Conservation (phyloP, 1,139 yeast genomes). For the Candida buenavistaensis region DNA sequence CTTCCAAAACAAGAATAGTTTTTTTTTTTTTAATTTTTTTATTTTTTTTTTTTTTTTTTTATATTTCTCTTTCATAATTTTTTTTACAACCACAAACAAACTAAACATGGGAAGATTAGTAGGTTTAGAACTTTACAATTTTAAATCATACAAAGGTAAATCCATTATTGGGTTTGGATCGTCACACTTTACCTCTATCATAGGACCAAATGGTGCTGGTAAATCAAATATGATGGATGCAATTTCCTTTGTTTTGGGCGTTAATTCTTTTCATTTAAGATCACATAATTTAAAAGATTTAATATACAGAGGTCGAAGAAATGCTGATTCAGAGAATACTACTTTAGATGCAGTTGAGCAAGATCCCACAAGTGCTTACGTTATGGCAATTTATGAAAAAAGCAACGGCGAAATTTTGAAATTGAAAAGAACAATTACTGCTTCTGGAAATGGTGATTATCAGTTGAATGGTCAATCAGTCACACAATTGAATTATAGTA, state of each 20-base stretch:
- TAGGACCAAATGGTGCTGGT: conserved; percentile 98
- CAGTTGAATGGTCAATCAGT: conserved; percentile 63
- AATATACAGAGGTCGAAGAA: conserved; percentile 68
- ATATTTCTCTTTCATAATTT: background rate
- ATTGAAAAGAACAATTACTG: conserved; percentile 55
- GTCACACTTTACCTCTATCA: conserved; percentile 81
- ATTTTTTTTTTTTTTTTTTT: background rate
- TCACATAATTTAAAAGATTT: conserved; percentile 73
- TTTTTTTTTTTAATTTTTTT: too few relatives aligned
- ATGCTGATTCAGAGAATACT: conserved; percentile 16
- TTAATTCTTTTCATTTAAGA: conserved; percentile 73
- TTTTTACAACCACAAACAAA: background rate
- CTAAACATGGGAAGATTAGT: conserved; percentile 70
- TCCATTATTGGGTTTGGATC: conserved; percentile 80
- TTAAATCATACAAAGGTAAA: conserved; percentile 85
- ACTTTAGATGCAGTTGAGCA: conserved; percentile 19
- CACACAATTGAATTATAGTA: conserved; percentile 64
- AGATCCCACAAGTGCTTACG: conserved; percentile 70
- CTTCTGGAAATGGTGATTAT: conserved; percentile 67
- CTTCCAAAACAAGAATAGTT: too few relatives aligned
- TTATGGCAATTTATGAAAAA: conserved; percentile 74
- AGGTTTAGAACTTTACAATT: conserved; percentile 76
- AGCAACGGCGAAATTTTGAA: conserved; percentile 53
- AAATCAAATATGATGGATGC: conserved; percentile 99
- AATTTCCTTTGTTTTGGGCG: conserved; percentile 90